phyloP scores from a whole-genome alignment of 2,329 filamentous ascomycete genomes.

The Xenoacremonium recifei region DNA sequence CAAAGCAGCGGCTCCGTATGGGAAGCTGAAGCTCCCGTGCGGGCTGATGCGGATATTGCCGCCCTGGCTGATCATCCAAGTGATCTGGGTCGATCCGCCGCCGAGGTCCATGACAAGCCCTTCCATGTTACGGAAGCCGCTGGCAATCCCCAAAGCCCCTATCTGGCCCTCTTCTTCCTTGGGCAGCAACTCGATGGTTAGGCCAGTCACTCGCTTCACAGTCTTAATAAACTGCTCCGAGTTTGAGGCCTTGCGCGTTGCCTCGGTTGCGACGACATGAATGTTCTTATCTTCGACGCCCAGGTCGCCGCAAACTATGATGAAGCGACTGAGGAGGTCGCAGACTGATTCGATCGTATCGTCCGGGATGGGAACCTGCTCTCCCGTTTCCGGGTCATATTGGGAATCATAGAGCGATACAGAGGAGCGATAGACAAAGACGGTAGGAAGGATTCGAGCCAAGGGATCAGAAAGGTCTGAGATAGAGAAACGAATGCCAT shows the following conservation, averaged over 20 bases:
- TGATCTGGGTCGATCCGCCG: constrained; percentile 68
- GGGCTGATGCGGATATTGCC: constrained; percentile 51
- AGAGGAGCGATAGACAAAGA: constrained; percentile 29
- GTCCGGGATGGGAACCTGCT: constrained; percentile 29
- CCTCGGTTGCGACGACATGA: constrained; percentile 32
- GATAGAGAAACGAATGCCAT: constrained; percentile 72
- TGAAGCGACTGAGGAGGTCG: constrained; percentile 25
- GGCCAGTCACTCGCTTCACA: constrained; percentile 56
- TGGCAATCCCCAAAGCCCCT: constrained; percentile 66
- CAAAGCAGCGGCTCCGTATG: constrained; percentile 69
- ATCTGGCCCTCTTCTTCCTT: constrained; percentile 67
- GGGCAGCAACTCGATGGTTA: constrained; percentile 58
- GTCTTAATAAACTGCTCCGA: constrained; percentile 25
- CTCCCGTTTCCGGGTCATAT: constrained; percentile 29
- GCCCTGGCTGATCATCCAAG: constrained; percentile 57
- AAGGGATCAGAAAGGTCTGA: constrained; percentile 42
- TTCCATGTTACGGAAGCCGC: constrained; percentile 57
- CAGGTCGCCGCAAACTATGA: constrained; percentile 28
- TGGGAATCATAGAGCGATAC: constrained; percentile 34
- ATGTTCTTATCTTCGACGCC: constrained; percentile 22
- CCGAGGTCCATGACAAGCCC: constrained; percentile 73
- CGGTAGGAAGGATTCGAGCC: constrained; percentile 58
- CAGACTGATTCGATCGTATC: constrained; percentile 26
- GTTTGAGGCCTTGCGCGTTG: constrained; percentile 29
- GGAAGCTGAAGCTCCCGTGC: constrained; percentile 61